Evolutionary conservation across 2,329 filamentous ascomycete species (phyloP), one percentile per base, ranked within the genome.

Genomic region (Ophiostoma sp.): DNA sequence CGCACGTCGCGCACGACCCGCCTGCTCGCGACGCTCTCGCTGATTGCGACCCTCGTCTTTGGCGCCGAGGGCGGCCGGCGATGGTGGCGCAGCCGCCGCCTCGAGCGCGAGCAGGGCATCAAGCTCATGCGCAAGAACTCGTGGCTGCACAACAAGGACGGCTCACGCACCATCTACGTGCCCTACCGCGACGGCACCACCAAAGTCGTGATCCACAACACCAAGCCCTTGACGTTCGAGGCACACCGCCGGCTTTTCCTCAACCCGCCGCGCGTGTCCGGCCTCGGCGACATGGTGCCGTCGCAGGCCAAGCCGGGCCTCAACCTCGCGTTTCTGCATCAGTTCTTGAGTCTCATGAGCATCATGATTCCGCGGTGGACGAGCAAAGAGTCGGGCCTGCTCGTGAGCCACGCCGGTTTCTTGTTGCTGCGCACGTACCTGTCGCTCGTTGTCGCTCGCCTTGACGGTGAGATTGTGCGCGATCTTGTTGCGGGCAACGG

Each of bases 321-420:
- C 52, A 99, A 99, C 76, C 83, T 99, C 69, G 95, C 95, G 11
- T 99, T 99, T 75, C 79, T 99, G 67, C 95, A 99, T 77, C 95
- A 99, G 78, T 98, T 99, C 74, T 83, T 98, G 66, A 97, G 94
- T 75, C 81, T 99, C 67, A 87, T 98, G 80, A 97, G 93, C 79
- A 98, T 99, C 76, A 96, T 98, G 92, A 91, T 99, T 71, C 95
- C 95, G 5, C 84, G 94, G 71, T 97, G 94, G 90, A 89, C 89
- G 16, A 97, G 93, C 77, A 99, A 99, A 77, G 95, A 98, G 80
- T 93, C 94, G 0, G 94, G 93, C 0, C 80, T 99, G 71, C 82
- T 99, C 42, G 79, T 97, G 71, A 95, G 93, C 75, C 95, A 99
- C 75, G 90, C 91, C 18, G 83, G 92, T 42, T 99, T 98, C 77